phyloP scores from a whole-genome alignment of 352 stramenopile genomes.

The Plasmopara muralis region DNA sequence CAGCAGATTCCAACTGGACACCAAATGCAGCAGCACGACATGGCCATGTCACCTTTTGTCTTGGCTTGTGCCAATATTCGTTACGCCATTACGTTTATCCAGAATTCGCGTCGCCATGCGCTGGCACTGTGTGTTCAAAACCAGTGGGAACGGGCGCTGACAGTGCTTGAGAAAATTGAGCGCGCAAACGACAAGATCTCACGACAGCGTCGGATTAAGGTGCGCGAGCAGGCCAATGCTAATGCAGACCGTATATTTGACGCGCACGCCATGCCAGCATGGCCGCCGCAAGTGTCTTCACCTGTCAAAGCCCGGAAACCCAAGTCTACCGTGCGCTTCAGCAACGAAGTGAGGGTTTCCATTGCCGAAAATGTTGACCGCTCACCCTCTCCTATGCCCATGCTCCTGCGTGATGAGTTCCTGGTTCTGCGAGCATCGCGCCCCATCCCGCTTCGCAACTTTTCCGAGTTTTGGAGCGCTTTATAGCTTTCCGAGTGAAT shows the following conservation, averaged over 20 bases:
- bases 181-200: slow-evolving; percentile 73
- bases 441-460: slow-evolving; percentile 66
- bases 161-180: slow-evolving; percentile 77
- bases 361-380: slow-evolving; percentile 47
- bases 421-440: slow-evolving; percentile 66
- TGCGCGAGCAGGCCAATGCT: slow-evolving; percentile 56
- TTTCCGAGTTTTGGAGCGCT: slow-evolving; percentile 74
- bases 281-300: slow-evolving; percentile 21
- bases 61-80: slow-evolving; percentile 50
- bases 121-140: slow-evolving; percentile 62
- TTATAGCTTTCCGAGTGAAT: slow-evolving; percentile 6
- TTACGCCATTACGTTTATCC: slow-evolving; percentile 68
- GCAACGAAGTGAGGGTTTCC: slow-evolving; percentile 41
- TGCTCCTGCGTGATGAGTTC: slow-evolving; percentile 72
- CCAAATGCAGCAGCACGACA: slow-evolving; percentile 19
- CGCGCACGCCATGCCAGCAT: slow-evolving; percentile 14
- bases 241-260: slow-evolving; percentile 23
- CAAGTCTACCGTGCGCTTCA: slow-evolving; percentile 49
- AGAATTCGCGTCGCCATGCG: slow-evolving; percentile 66
- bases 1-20: slow-evolving; percentile 17
- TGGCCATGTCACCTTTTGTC: slow-evolving; percentile 33
- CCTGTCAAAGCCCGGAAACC: slow-evolving; percentile 20
- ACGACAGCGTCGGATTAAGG: slow-evolving; percentile 51
- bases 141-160: slow-evolving; percentile 64
- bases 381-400: slow-evolving; percentile 45